Evolutionary conservation across 495 filamentous ascomycete species (phyloP), one percentile per base, ranked within the genome.

Genomic region (Aspergillus homomorphus): DNA sequence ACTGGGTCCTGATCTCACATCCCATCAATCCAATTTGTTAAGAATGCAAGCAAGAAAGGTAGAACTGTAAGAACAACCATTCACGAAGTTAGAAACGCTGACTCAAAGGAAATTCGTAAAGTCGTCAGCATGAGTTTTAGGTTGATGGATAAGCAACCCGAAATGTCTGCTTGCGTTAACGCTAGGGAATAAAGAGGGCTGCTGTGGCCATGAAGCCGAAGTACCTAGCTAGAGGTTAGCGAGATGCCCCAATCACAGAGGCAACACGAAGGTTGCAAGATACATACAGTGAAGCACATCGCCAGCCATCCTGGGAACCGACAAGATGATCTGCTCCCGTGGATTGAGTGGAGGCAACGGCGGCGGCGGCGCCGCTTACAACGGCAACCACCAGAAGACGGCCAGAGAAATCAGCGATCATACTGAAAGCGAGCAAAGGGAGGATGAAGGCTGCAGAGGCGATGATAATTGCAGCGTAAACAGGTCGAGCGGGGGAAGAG

Each of bases 361-460:
- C 70, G 33, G 73, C 66, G 4, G 72, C 69, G 1, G 73, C 72
- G 38, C 72, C 72, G 23, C 71, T 69, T 23, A 71, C 68, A 2
- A 78, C 63, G 1, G 73, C 72, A 1, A 82, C 78, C 24, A 84
- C 75, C 0, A 80, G 77, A 49, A 86, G 69, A 26, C 84, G 76
- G 18, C 80, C 81, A 1, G 80, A 68, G 60, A 85, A 83, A 20
- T 80, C 78, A 9, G 69, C 55, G 15, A 78, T 72, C 66, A 75
- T 71, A 54, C 67, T 75, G 66, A 87, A 88, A 4, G 83, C 81
- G 24, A 88, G 66, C 18, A 89, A 77, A 0, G 84, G 85, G 9
- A 86, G 64, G 7, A 86, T 70, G 12, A 87, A 67, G 0, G 82
- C 77, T 4, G 80, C 76, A 0, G 83, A 80, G 15, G 84, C 71